These are phyloP conservation scores for Boletus sp. DNA, from an alignment of 1,284 basidiomycete genomes.

Conservation along the genomic window DNA sequence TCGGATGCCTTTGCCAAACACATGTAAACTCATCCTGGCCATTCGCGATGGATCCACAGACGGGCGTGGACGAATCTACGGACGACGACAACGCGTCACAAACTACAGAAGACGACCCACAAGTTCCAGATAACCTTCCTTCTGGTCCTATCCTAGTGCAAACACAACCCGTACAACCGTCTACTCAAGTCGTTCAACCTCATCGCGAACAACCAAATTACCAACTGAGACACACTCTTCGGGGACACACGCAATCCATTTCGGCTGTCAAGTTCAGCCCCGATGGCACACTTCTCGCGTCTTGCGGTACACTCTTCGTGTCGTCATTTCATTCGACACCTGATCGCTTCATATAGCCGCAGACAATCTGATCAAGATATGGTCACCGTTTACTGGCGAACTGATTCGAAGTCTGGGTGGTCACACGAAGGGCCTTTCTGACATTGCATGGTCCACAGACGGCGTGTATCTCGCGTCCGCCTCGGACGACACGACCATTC, in stretches of 20 bases:
- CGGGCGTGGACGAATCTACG: conserved; percentile 65
- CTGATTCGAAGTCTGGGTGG: conserved; percentile 72
- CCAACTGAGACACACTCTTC: conserved; percentile 63
- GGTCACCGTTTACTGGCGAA: conserved; percentile 78
- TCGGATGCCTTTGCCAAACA: conserved; percentile 30
- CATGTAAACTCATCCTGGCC: conserved; percentile 25
- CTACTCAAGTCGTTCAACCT: conserved; percentile 28
- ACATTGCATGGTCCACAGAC: conserved; percentile 87
- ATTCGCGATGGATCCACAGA: conserved; percentile 35
- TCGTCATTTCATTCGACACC: background rate
- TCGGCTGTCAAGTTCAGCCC: conserved; percentile 86
- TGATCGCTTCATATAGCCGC: conserved; percentile 51
- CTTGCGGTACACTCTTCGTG: conserved; percentile 55
- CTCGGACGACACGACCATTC: conserved; percentile 86
- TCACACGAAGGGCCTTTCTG: conserved; percentile 84
- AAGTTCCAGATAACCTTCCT: conserved; percentile 62
- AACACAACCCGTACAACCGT: conserved; percentile 39
- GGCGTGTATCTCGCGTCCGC: conserved; percentile 84
- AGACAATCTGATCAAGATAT: conserved; percentile 78
- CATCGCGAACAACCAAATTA: conserved; percentile 69
- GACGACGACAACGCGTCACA: conserved; percentile 81
- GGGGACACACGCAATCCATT: conserved; percentile 76
- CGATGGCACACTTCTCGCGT: conserved; percentile 76
- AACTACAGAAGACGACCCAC: conserved; percentile 81
- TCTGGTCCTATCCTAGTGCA: conserved; percentile 42